Evolutionary conservation across 164 flowering plant genomes (phyloP), one percentile per base, ranked within the genome.

Genomic region (Dillenia turbinata): DNA sequence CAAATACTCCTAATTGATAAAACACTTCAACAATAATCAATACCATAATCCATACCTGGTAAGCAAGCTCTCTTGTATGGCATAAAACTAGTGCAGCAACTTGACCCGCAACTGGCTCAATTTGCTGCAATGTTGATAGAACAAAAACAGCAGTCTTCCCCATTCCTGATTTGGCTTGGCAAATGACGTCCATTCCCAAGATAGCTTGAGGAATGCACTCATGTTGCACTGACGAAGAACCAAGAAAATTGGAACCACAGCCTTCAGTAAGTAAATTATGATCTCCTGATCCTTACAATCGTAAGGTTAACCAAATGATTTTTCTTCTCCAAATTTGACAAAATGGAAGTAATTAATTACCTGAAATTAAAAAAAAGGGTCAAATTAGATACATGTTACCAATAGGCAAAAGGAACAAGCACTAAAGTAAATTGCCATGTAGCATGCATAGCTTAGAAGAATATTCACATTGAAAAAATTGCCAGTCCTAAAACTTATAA

Each of bases 91-190:
- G 90, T 10, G 98, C 97, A 72, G 90, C 84, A 75, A 94, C 98
- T 81, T 94, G 97, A 12, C 97, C 98, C 0, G 98, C 74, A 56
- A 84, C 89, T 14, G 96, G 93, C 65, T 90, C 97, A 67, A 89
- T 90, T 69, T 91, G 98, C 71, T 90, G 98, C 73, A 94, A 46
- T 33, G 93, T 77, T 13, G 97, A 94, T 5, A 94, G 77, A 65
- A 94, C 98, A 76, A 94, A 94, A 10, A 94, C 98, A 47, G 98
- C 98, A 59, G 98, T 94, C 71, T 94, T 94, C 9, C 98, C 98
- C 98, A 94, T 94, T 43, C 98, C 98, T 33, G 98, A 94, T 60
- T 94, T 94, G 0, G 98, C 98, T 86, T 94, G 98, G 62, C 98
- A 94, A 52, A 94, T 89, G 49, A 93, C 98, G 81, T 93, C 97